Evolutionary conservation across 1,139 yeast species (phyloP), one percentile per base, ranked within the genome.

Genomic region (Kluyveromyces sp.): DNA sequence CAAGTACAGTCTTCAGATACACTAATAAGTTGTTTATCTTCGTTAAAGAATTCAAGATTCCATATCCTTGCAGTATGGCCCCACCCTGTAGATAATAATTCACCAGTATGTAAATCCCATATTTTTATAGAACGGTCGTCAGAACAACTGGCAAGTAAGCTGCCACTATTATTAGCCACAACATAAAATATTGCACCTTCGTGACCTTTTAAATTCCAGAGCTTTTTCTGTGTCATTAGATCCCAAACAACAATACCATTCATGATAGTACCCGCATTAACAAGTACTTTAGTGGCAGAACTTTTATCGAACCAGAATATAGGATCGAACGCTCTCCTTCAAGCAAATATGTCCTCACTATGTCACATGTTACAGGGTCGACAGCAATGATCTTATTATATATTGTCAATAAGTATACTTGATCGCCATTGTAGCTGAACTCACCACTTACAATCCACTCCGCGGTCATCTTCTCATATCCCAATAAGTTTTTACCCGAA

Each of bases 21-120:
- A 65, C 95, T 83, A 29, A 77, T 69, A 1, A 83, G 60, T 8
- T 64, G 59, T 2, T 58, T 53, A 37, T 67, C 61, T 5, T 63
- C 52, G n/a, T 66, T 64, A 51, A 71, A 75, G 62, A 89, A 88
- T 39, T 73, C 73, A 45, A 92, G 70, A 39, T 77, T 77, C 98
- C 98, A 92, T 39, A 92, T 89, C 60, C 98, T 75, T 0, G 97
- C 90, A 3, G 86, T 83, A 62, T 92, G 98, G 15, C 97, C 97
- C 97, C 97, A 92, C 0, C 96, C 97, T 36, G 81, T 77, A 1
- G 92, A 83, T 34, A 85, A 54, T 32, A 81, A 66, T 5, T 67
- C 55, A 0, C 94, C 92, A 2, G 73, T 59, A 4, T 60, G 56
- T 51, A 82, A 68, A 53, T 78, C 79, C 81, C 90, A 90, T 7